Evolutionary conservation across 306 rosid genomes (phyloP).

Genomic region (Cucurbita pepo): DNA sequence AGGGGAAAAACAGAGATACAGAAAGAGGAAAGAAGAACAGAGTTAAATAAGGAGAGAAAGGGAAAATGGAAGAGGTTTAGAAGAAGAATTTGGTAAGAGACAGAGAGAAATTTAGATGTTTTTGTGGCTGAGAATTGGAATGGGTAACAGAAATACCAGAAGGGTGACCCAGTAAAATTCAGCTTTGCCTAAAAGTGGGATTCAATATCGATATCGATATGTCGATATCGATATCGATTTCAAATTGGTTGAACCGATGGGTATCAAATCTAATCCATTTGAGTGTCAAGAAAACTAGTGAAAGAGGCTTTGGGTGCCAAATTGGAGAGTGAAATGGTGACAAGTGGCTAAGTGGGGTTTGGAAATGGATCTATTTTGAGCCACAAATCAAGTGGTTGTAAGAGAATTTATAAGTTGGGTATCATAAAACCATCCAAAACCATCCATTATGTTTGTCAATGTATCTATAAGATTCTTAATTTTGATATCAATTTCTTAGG

Average conservation of each 20-base stretch:
- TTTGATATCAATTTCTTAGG: too few species aligned
- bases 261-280: neutral
- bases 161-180: neutral
- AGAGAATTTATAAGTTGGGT: neutral
- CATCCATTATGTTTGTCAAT: too few species aligned
- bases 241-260: neutral
- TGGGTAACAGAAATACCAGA: neutral
- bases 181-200: neutral
- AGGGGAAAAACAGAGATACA: too few species aligned
- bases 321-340: neutral
- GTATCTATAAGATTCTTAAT: too few species aligned
- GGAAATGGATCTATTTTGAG: neutral
- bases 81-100: neutral
- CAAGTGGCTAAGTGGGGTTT: neutral
- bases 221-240: too few species aligned
- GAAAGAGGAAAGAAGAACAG: too few species aligned
- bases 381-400: neutral
- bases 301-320: neutral
- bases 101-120: neutral
- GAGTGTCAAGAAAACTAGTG: neutral
- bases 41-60: too few species aligned
- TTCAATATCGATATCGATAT: neutral
- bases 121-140: constrained; percentile 1
- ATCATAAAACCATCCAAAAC: neutral
- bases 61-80: neutral